phyloP scores from a whole-genome alignment of 208 protist genomes.

The Spongospora subterranea region DNA sequence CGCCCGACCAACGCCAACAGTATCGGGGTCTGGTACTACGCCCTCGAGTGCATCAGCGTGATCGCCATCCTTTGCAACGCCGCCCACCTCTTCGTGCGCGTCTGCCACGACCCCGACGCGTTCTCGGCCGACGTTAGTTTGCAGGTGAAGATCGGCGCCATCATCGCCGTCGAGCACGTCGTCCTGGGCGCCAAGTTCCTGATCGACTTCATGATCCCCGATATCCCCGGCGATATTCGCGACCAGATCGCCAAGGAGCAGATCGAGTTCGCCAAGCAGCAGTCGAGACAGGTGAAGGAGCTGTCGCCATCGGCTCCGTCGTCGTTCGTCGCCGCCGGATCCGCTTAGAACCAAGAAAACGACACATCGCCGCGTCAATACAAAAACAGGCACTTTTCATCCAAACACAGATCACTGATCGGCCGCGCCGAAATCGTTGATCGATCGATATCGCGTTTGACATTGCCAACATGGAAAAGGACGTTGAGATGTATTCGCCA shows the following conservation, averaged over 20 bases:
- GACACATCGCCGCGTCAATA: too few relatives aligned
- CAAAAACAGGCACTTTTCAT: too few relatives aligned
- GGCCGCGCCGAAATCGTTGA: too few relatives aligned
- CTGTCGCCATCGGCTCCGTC: too few relatives aligned
- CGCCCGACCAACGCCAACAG: neutral
- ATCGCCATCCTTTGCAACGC: neutral
- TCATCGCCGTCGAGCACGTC: conserved; percentile 41
- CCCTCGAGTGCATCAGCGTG: neutral
- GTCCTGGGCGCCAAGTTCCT: neutral
- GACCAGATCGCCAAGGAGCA: neutral
- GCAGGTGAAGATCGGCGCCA: neutral
- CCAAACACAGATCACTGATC: too few relatives aligned
- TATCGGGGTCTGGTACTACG: conserved; percentile 28
- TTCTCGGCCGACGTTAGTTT: neutral
- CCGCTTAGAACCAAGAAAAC: too few relatives aligned
- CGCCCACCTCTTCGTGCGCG: neutral
- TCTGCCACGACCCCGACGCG: neutral
- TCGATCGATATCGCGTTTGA: too few relatives aligned
- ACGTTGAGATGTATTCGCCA: too few relatives aligned
- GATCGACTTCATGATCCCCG: neutral
- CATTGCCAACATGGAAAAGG: too few relatives aligned
- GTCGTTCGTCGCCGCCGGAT: too few relatives aligned
- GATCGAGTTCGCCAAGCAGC: neutral
- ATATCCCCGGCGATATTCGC: conserved; percentile 9
- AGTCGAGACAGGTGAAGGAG: neutral